Evolutionary conservation across 495 filamentous ascomycete genomes (phyloP).

Genomic region (Daldinia caldariorum): DNA sequence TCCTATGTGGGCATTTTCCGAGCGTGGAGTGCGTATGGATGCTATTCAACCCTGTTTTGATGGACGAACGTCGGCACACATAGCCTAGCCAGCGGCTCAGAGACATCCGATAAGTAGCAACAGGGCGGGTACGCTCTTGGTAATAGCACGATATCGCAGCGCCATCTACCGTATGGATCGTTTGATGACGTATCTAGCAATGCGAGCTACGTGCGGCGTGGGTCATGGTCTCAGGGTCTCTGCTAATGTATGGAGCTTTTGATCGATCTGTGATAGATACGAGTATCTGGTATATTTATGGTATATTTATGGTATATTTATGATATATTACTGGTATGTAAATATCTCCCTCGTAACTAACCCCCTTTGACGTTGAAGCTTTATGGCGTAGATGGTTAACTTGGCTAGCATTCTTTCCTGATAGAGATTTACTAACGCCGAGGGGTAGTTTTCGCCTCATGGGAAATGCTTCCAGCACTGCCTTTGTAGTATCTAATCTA

Average conservation of each 20-base stretch:
- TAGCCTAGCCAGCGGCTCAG: not conserved
- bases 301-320: slow-evolving; percentile 35
- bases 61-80: not conserved
- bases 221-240: slow-evolving; percentile 21
- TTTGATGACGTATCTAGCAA: slow-evolving; percentile 52
- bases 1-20: slow-evolving; percentile 51
- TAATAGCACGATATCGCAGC: slow-evolving; percentile 2
- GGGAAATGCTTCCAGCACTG: not conserved
- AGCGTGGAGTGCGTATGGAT: slow-evolving; percentile 45
- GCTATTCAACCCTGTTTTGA: slow-evolving; percentile 22
- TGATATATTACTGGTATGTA: slow-evolving; percentile 8
- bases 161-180: slow-evolving; percentile 23
- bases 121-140: not conserved
- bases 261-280: slow-evolving; percentile 23
- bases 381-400: slow-evolving; percentile 42
- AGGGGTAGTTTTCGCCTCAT: not conserved
- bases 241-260: slow-evolving; percentile 20
- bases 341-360: not conserved
- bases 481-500: not conserved
- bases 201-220: slow-evolving; percentile 54
- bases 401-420: no score
- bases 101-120: not conserved
- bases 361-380: not conserved
- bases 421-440: not conserved
- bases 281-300: slow-evolving; percentile 28